phyloP scores from a whole-genome alignment of 768 basidiomycete genomes.

The Rubroboletus satanas region DNA sequence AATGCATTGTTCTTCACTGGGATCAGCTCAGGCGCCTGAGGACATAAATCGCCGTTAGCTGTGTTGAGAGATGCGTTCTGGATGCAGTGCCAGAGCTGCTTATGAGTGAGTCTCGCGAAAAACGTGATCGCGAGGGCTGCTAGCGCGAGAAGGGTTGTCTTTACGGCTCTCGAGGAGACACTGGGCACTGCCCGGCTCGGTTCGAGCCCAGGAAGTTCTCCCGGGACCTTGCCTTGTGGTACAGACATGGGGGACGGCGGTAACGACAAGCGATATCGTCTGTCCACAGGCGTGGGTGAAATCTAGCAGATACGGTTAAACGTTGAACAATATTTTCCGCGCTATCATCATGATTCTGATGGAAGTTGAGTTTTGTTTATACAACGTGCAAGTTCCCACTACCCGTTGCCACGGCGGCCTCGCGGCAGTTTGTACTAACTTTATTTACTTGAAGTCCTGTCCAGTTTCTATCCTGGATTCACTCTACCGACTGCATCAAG shows the following conservation, averaged over 20 bases:
- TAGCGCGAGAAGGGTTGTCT: conserved; percentile 13
- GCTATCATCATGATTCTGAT: background rate
- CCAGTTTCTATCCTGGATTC: background rate
- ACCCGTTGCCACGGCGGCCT: too few relatives aligned
- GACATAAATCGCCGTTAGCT: conserved; percentile 25
- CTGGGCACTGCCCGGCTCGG: background rate
- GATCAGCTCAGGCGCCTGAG: conserved; percentile 32
- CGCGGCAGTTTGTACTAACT: too few relatives aligned
- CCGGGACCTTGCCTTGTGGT: conserved; percentile 3
- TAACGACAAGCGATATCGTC: background rate
- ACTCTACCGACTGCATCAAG: background rate
- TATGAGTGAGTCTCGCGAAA: conserved; percentile 5
- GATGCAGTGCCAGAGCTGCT: conserved; percentile 5
- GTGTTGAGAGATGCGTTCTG: background rate
- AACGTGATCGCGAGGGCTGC: conserved; percentile 15
- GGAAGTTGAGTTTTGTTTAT: background rate
- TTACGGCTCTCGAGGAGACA: conserved; percentile 9
- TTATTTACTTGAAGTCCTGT: background rate
- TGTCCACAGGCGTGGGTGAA: background rate
- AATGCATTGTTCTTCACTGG: conserved; percentile 34
- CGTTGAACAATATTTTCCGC: background rate
- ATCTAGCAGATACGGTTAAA: background rate
- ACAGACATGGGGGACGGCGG: conserved; percentile 11
- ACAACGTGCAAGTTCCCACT: too few relatives aligned
- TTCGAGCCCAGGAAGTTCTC: conserved; percentile 12